Base-by-base conservation (phyloP, 1,139 yeast species). In the Candida mesenterica region DNA sequence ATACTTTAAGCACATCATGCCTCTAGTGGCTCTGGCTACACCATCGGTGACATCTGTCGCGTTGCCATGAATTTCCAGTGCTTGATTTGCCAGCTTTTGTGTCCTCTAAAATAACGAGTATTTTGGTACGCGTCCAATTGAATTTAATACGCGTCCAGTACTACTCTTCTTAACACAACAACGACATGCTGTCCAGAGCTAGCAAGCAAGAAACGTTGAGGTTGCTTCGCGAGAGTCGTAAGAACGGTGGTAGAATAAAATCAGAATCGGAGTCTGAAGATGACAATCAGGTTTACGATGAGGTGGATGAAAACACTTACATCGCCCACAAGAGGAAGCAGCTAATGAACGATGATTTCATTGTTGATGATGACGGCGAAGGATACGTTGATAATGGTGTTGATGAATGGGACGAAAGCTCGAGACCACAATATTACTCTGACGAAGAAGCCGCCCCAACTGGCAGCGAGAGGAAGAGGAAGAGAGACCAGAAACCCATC, bases 371-470 rank as follows among this genome's bases (percentile, higher is more conserved):
- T 56, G 80, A 83, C 45, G 96, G 95, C 10, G 82, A 81, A 46
- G 94, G 94, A 0, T 92, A 92, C 53, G 90, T 87, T 2, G 97
- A 92, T 51, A 85, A 84, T 32, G 97, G 97, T 35, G 87, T 75
- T 10, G 95, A 90, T 49, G 95, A 88, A 44, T 86, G 95, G 95
- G 89, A 80, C 37, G 76, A 68, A 24, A 61, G 69, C 8, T 64
- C 69, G 7, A 63, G 78, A 36, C 69, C 74, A 10, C 58, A 68
- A 27, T 75, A 75, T 49, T 73, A 74, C 37, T 75, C 78, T 0
- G 83, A 77, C 34, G 81, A 74, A 30, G 81, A 74, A 7, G 70
- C 37, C 2, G 70, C 37, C 2, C 22, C 22, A 19, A n/a, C 7
- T 5, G 17, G 15, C 17, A 5, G 17, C 8, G 62, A 53, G 1